phyloP scores from a whole-genome alignment of 176 grass and related monocot species.

The Oryza glumipatula region DNA sequence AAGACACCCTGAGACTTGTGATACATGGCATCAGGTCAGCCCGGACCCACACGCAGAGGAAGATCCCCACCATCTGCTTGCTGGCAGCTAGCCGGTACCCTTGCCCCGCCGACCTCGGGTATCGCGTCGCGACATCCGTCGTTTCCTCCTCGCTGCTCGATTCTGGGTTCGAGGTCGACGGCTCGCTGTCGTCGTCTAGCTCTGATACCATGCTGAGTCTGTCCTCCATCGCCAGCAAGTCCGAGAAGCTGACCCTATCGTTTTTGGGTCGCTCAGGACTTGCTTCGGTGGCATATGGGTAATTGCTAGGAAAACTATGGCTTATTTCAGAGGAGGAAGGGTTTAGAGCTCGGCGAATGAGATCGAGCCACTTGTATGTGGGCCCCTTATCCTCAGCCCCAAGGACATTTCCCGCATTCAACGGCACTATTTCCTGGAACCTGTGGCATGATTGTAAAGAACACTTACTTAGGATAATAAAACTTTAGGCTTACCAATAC shows the following conservation, averaged over 20 bases:
- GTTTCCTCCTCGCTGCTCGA: constrained; percentile 63
- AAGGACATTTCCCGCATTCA: constrained; percentile 82
- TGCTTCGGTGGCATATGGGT: not conserved
- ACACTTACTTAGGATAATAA: not conserved
- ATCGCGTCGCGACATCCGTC: not conserved
- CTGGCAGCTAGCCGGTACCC: constrained; percentile 59
- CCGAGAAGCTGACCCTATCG: constrained; percentile 51
- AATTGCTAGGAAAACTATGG: not conserved
- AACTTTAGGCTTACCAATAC: not conserved
- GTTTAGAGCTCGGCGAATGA: constrained; percentile 62
- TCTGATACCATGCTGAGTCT: constrained; percentile 21
- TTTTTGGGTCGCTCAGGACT: not conserved
- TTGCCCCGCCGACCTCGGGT: not conserved
- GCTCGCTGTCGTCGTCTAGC: not conserved
- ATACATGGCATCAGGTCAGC: constrained; percentile 51
- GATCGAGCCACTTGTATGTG: constrained; percentile 61
- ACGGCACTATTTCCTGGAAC: constrained; percentile 89
- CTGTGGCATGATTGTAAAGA: constrained; percentile 30
- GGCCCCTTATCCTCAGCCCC: constrained; percentile 73
- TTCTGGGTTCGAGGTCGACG: not conserved
- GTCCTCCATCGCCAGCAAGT: constrained; percentile 34
- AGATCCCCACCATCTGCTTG: constrained; percentile 95
- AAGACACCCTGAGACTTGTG: constrained; percentile 56
- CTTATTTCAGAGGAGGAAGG: not conserved
- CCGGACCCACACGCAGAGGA: constrained; percentile 87